A percentile compares a stretch with the other conserved stretches of the same genome.
Conservation (phyloP, 306 rosid genomes). For the Castanea mollissima region DNA sequence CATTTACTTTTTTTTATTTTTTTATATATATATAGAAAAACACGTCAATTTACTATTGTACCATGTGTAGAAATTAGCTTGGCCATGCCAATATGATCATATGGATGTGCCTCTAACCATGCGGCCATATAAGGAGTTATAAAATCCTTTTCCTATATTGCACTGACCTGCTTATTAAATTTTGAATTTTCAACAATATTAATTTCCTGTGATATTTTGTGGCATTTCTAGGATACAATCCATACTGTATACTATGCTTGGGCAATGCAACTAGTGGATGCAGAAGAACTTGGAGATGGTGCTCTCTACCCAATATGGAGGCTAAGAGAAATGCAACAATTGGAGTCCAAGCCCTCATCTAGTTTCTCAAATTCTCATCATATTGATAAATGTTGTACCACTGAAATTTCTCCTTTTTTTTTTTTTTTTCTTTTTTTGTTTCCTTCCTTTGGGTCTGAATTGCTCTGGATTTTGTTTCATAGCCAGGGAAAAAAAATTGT, state of each 20-base stretch:
- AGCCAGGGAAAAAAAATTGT: conserved; percentile 17
- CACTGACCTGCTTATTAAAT: not conserved
- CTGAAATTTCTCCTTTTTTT: not conserved
- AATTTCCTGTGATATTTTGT: not conserved
- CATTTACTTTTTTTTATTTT: no score
- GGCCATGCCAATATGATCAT: not conserved
- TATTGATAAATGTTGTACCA: conserved; percentile 30
- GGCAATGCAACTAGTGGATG: conserved; percentile 88
- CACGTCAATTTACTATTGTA: no score
- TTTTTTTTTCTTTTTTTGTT: not conserved
- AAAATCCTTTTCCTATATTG: not conserved
- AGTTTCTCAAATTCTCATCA: conserved; percentile 7
- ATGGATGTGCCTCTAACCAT: not conserved
- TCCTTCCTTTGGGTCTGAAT: not conserved
- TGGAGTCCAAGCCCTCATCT: conserved; percentile 75
- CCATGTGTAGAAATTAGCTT: not conserved
- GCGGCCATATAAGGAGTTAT: not conserved
- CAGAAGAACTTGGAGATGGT: conserved; percentile 67
- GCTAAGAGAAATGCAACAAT: conserved; percentile 78
- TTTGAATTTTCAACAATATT: not conserved
- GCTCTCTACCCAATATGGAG: conserved; percentile 76
- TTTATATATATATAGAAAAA: no score
- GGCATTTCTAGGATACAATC: conserved; percentile 63
- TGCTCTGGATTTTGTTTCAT: conserved; percentile 30
- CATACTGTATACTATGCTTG: conserved; percentile 73